Conservation (phyloP, 805 yeast species). For the Wickerhamiella sorbophila region DNA sequence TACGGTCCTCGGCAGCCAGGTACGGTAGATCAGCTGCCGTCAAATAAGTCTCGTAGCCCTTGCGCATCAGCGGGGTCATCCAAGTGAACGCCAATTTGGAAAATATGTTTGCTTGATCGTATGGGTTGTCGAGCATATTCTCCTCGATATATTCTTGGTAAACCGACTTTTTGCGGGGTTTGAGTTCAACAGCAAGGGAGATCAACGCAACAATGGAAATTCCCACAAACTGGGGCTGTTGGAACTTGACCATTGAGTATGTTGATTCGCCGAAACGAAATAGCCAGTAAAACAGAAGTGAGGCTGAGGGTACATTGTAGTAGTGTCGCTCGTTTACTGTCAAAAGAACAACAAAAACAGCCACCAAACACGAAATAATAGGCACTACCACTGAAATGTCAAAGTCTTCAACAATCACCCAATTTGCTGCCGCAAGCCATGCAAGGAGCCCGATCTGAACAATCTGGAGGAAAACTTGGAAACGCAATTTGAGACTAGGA, state of each 20-base stretch:
- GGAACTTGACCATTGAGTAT: constrained; percentile 27
- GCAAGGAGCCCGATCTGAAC: constrained; percentile 13
- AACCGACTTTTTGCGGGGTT: constrained; percentile 22
- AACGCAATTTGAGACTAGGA: constrained; percentile 16
- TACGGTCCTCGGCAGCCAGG: constrained; percentile 52
- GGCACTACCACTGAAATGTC: constrained; percentile 27
- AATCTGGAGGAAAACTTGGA: constrained; percentile 14
- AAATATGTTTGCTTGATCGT: constrained; percentile 52
- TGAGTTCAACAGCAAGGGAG: constrained; percentile 34
- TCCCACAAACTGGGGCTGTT: constrained; percentile 17
- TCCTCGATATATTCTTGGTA: constrained; percentile 23
- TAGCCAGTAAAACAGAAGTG: constrained; percentile 65
- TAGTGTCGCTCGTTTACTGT: constrained; percentile 64
- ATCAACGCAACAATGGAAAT: constrained; percentile 28
- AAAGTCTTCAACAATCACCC: constrained; percentile 18
- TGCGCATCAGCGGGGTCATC: constrained; percentile 76
- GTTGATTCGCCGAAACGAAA: constrained; percentile 35
- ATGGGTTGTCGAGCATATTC: constrained; percentile 26
- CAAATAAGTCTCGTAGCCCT: constrained; percentile 50
- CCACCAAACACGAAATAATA: constrained; percentile 29
- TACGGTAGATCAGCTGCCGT: constrained; percentile 55
- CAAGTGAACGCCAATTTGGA: constrained; percentile 71
- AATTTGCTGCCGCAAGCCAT: constrained; percentile 8
- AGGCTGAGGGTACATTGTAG: constrained; percentile 48
- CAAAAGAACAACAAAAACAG: constrained; percentile 38